Evolutionary conservation across 345 rosid species (phyloP).

Genomic region (Cochlearia excelsa): DNA sequence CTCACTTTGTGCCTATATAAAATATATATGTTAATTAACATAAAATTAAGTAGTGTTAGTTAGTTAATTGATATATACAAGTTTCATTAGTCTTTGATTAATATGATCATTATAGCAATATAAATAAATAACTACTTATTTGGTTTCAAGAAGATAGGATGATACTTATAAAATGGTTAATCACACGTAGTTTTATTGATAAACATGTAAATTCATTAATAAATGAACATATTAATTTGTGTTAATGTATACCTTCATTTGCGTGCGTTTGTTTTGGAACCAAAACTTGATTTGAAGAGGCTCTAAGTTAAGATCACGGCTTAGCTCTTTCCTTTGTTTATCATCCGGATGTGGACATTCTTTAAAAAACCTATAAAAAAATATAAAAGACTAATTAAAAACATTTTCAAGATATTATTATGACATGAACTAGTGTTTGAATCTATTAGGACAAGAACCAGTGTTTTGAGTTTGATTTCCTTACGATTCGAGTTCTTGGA

Average conservation of each 20-base stretch:
- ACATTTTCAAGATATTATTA: neutral
- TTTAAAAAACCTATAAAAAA: conserved; percentile 67
- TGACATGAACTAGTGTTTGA: neutral
- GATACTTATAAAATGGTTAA: too few relatives aligned
- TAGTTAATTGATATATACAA: too few relatives aligned
- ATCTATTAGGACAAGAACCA: neutral
- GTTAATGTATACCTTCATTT: conserved; percentile 64
- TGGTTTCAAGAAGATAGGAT: too few relatives aligned
- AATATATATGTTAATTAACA: neutral
- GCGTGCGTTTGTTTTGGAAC: conserved; percentile 99
- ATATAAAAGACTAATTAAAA: neutral
- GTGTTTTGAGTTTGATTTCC: conserved; percentile 16
- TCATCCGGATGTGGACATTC: conserved; percentile 98
- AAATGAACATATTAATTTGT: too few relatives aligned
- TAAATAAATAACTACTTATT: too few relatives aligned
- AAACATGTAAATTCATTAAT: too few relatives aligned
- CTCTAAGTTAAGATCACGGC: conserved; percentile 72
- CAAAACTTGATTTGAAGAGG: conserved; percentile 94
- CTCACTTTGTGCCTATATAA: conserved; percentile 74
- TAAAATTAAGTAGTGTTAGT: too few relatives aligned
- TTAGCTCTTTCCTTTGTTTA: conserved; percentile 88
- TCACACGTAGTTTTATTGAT: too few relatives aligned
- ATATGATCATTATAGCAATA: too few relatives aligned
- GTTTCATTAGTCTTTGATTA: too few relatives aligned
- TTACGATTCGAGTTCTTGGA: conserved; percentile 95